A percentile compares a stretch with the other conserved stretches of the same genome.
Conservation (phyloP, 352 stramenopile species). For the Paralagenidium karlingii region DNA sequence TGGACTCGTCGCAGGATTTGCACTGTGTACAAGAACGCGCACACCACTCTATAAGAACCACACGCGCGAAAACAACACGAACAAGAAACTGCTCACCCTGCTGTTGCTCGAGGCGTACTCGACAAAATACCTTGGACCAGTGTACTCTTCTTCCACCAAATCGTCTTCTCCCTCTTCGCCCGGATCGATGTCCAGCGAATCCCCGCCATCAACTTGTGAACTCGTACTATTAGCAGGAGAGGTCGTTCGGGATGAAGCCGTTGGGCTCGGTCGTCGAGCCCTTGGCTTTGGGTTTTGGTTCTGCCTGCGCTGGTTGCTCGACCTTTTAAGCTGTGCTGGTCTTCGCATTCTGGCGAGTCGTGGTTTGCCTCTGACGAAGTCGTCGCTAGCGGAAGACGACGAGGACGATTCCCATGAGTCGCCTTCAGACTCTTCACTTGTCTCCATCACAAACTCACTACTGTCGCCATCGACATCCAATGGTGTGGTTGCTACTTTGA, state of each 20-base stretch:
- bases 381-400: no score
- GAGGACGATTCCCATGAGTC: no score
- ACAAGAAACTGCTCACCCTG: conserved; percentile 25
- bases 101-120: conserved; percentile 51
- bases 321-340: no score
- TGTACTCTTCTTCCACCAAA: conserved; percentile 24
- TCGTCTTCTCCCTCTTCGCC: conserved; percentile 11
- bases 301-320: no score
- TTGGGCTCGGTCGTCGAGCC: not conserved
- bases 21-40: conserved; percentile 19
- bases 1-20: conserved; percentile 62
- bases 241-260: not conserved
- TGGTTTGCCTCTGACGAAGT: no score
- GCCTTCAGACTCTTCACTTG: no score
- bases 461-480: not conserved
- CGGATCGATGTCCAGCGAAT: conserved; percentile 25
- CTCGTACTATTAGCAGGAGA: not conserved
- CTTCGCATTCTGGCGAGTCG: no score
- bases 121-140: conserved; percentile 40
- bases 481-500: not conserved
- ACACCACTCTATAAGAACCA: no score
- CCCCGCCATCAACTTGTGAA: conserved; percentile 8
- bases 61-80: not conserved
- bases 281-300: no score
- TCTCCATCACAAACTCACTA: no score